Conservation (phyloP, 2,329 filamentous ascomycete genomes). For the Calonectria hawksworthii region DNA sequence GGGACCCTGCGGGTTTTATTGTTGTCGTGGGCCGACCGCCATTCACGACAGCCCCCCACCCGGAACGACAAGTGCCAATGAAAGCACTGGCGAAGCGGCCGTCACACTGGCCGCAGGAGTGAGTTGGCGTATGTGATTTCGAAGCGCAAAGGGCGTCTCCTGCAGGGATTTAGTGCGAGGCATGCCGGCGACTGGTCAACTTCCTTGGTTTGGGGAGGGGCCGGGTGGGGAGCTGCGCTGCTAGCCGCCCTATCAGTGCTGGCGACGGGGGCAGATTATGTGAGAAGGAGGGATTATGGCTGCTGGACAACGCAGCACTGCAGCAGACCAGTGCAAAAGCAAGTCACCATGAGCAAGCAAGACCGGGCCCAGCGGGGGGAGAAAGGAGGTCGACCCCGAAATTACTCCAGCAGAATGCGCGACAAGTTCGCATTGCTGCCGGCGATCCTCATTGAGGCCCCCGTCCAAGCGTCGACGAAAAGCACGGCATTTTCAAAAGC, state of each 20-base stretch:
- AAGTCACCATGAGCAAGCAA: constrained; percentile 34
- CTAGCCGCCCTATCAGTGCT: constrained; percentile 60
- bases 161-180: constrained; percentile 50
- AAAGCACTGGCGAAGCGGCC: constrained; percentile 49
- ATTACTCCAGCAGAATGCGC: constrained; percentile 37
- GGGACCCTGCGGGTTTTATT: constrained; percentile 67
- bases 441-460: constrained; percentile 42
- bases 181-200: constrained; percentile 52
- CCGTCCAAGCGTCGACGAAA: constrained; percentile 29
- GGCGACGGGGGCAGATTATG: constrained; percentile 46
- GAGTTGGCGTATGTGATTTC: constrained; percentile 60
- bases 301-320: constrained; percentile 63
- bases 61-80: constrained; percentile 39
- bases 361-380: constrained; percentile 25
- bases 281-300: constrained; percentile 57
- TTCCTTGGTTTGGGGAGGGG: constrained; percentile 56
- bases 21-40: constrained; percentile 49
- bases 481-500: constrained; percentile 23
- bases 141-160: constrained; percentile 42
- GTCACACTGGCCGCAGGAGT: constrained; percentile 63
- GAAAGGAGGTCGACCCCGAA: constrained; percentile 41
- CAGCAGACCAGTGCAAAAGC: constrained; percentile 49
- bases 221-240: constrained; percentile 53
- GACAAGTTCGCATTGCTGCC: constrained; percentile 34
- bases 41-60: constrained; percentile 43